A percentile compares a stretch with the other conserved stretches of the same genome.
Conservation (phyloP, 129 eudicot species). For the Tagetes patula region DNA sequence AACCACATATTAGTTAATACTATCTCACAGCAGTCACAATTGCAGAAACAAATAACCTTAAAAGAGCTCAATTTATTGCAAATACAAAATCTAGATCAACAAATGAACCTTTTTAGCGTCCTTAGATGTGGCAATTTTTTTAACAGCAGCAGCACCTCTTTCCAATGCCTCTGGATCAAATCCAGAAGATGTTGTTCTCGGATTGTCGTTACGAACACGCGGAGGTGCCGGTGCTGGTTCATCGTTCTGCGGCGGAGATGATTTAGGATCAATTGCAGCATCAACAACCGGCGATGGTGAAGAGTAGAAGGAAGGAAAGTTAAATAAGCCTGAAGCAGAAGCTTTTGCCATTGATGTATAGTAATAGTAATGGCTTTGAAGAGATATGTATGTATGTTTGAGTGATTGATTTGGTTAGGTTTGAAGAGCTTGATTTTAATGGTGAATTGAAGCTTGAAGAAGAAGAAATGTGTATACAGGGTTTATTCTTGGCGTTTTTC, state of each 20-base stretch:
- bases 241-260: slow-evolving; percentile 25
- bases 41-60: background rate
- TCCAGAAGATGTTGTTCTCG: slow-evolving; percentile 83
- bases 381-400: background rate
- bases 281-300: slow-evolving; percentile 34
- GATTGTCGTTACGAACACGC: slow-evolving; percentile 66
- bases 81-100: background rate
- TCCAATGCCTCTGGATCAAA: slow-evolving; percentile 92
- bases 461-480: slow-evolving; percentile 48
- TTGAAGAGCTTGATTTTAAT: background rate
- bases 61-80: background rate
- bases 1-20: slow-evolving; percentile 2
- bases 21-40: background rate
- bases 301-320: slow-evolving; percentile 56
- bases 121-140: slow-evolving; percentile 47
- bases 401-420: background rate
- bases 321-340: slow-evolving; percentile 58
- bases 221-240: slow-evolving; percentile 29
- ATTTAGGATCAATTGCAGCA: slow-evolving; percentile 18
- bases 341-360: slow-evolving; percentile 49
- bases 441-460: slow-evolving; percentile 42
- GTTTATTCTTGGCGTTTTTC: slow-evolving; percentile 25
- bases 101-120: slow-evolving; percentile 64
- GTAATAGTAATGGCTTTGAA: slow-evolving; percentile 2
- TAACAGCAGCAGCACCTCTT: slow-evolving; percentile 69